These are phyloP conservation scores for Echria macrotheca DNA, from an alignment of 495 filamentous ascomycete species.

Conservation along the genomic window DNA sequence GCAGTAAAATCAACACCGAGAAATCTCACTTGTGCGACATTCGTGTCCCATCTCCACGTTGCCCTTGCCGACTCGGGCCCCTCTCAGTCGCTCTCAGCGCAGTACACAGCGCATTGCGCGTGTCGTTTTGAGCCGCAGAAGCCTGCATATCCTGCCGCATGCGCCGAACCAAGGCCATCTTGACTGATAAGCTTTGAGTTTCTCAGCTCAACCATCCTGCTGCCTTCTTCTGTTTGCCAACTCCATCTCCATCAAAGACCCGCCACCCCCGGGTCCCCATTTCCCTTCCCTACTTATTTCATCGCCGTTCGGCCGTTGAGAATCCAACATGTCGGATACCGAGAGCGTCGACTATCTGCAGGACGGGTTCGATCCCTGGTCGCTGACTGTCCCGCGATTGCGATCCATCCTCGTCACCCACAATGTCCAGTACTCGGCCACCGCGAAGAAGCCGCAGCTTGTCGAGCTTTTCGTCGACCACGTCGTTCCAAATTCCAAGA, in stretches of 20 bases:
- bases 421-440: conserved; percentile 72
- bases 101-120: not conserved
- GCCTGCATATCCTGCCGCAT: not conserved
- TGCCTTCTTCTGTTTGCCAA: not conserved
- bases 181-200: not conserved
- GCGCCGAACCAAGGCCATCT: not conserved
- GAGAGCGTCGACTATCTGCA: conserved; percentile 78
- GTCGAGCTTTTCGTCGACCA: conserved; percentile 76
- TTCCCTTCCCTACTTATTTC: not conserved
- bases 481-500: conserved; percentile 69
- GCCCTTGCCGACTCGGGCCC: not conserved
- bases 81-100: not conserved
- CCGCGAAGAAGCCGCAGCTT: conserved; percentile 81
- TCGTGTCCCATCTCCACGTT: not conserved
- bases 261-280: not conserved
- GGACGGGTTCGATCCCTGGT: conserved; percentile 73
- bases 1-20: not conserved
- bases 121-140: not conserved
- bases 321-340: conserved; percentile 50
- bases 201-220: not conserved
- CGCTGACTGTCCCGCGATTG: conserved; percentile 77
- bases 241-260: not conserved
- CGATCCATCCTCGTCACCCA: conserved; percentile 85
- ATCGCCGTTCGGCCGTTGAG: not conserved
- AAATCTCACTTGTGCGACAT: not conserved